These are phyloP conservation scores for Omphalea diandra DNA, from an alignment of 441 rosid genomes.

Conservation along the genomic window DNA sequence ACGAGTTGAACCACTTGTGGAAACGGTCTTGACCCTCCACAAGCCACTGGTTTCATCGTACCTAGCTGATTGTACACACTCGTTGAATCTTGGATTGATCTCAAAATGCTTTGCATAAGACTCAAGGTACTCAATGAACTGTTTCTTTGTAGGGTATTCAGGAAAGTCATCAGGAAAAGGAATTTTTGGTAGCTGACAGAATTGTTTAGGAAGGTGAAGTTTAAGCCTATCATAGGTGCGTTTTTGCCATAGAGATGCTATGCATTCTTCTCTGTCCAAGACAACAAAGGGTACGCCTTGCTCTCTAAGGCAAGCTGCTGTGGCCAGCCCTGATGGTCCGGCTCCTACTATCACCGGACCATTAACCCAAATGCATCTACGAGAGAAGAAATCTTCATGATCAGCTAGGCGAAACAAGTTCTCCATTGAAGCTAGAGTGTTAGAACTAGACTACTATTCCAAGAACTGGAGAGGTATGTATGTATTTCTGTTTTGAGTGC, in stretches of 20 bases:
- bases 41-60: slow-evolving; percentile 28
- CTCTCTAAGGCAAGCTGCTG: slow-evolving; percentile 30
- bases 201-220: slow-evolving; percentile 36
- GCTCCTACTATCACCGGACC: slow-evolving; percentile 32
- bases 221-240: slow-evolving; percentile 32
- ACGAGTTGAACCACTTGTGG: slow-evolving; percentile 11
- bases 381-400: slow-evolving; percentile 35
- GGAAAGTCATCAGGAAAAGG: slow-evolving; percentile 31
- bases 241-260: slow-evolving; percentile 35
- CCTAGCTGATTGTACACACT: slow-evolving; percentile 26
- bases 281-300: slow-evolving; percentile 29
- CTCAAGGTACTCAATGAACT: slow-evolving; percentile 34
- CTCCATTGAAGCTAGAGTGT: slow-evolving; percentile 43
- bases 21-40: slow-evolving; percentile 30
- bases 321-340: slow-evolving; percentile 35
- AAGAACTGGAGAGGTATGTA: too few relatives aligned
- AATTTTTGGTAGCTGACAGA: slow-evolving; percentile 32
- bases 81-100: slow-evolving; percentile 30
- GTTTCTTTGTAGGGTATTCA: slow-evolving; percentile 29
- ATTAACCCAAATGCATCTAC: slow-evolving; percentile 31
- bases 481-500: background rate
- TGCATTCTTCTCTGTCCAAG: slow-evolving; percentile 29
- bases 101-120: slow-evolving; percentile 24
- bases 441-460: background rate
- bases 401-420: slow-evolving; percentile 45